These are phyloP conservation scores for Cinnamomum chago DNA, from an alignment of 164 flowering plant species.

Conservation along the genomic window DNA sequence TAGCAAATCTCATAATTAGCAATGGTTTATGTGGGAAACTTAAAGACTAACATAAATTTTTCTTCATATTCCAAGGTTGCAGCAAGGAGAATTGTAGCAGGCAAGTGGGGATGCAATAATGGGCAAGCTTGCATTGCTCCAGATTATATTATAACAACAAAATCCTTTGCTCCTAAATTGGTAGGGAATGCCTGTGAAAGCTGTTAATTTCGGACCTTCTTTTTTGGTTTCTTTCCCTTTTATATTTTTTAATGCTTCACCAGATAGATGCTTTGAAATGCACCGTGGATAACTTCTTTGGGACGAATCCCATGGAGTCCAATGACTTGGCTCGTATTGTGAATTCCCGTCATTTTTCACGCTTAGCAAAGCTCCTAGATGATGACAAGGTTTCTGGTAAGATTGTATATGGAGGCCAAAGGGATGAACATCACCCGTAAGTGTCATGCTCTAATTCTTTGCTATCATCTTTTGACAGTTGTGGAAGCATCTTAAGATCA, in stretches of 20 bases:
- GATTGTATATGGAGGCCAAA: constrained; percentile 73
- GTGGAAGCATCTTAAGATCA: background rate
- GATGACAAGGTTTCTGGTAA: constrained; percentile 72
- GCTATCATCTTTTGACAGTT: background rate
- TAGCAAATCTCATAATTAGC: background rate
- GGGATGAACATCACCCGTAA: constrained; percentile 53
- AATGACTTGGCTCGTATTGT: constrained; percentile 77
- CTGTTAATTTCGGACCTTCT: background rate
- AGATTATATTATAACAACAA: constrained; percentile 69
- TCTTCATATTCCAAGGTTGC: constrained; percentile 49
- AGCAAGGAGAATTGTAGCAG: constrained; percentile 51
- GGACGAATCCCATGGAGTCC: constrained; percentile 65
- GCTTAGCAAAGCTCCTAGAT: constrained; percentile 63
- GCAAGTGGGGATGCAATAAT: constrained; percentile 66
- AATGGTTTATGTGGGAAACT: background rate
- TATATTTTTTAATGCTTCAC: background rate
- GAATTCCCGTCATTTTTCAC: constrained; percentile 61
- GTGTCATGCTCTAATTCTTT: constrained; percentile 20
- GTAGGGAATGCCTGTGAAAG: constrained; percentile 29
- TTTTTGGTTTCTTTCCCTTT: constrained; percentile 1
- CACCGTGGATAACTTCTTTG: constrained; percentile 59
- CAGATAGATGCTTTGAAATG: constrained; percentile 60
- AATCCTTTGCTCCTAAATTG: constrained; percentile 66
- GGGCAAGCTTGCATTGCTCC: constrained; percentile 80
- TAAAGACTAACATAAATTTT: background rate